These are phyloP conservation scores for Fusarium algeriense DNA, from an alignment of 2,329 filamentous ascomycete genomes.

Conservation along the genomic window DNA sequence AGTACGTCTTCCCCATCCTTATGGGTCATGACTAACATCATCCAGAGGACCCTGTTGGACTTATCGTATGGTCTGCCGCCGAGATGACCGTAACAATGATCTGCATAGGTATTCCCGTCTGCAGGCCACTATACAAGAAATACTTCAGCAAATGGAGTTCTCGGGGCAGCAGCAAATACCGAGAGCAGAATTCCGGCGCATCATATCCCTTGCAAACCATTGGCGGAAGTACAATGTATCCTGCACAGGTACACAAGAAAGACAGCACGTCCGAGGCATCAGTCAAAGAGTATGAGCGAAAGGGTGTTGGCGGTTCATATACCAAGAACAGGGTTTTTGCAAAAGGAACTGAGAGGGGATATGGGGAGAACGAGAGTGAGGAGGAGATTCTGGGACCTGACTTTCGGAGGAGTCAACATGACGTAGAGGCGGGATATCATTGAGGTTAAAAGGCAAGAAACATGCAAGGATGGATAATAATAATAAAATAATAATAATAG, in stretches of 20 bases:
- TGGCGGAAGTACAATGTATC: conserved; percentile 25
- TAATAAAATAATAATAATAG: no score
- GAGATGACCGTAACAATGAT: conserved; percentile 56
- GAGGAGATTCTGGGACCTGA: conserved; percentile 40
- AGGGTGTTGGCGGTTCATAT: conserved; percentile 8
- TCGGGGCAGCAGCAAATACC: conserved; percentile 41
- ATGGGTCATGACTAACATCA: not conserved
- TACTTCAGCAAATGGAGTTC: conserved; percentile 39
- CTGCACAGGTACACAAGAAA: not conserved
- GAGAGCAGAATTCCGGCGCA: conserved; percentile 21
- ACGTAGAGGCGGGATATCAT: conserved; percentile 10
- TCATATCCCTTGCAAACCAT: conserved; percentile 34
- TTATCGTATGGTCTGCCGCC: conserved; percentile 55
- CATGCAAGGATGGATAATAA: no score
- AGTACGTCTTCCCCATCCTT: conserved; percentile 5
- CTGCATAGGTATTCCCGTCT: conserved; percentile 56
- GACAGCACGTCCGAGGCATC: conserved; percentile 9
- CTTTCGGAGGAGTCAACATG: conserved; percentile 25
- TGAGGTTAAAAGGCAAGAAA: not conserved
- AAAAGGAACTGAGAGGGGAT: not conserved
- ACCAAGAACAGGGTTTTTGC: conserved; percentile 18
- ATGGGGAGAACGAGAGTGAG: conserved; percentile 35
- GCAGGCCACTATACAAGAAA: conserved; percentile 53
- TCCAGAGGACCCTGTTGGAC: conserved; percentile 51
- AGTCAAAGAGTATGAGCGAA: conserved; percentile 9